Conservation (phyloP, 495 filamentous ascomycete genomes). For the Staphylotrichum longicolle region DNA sequence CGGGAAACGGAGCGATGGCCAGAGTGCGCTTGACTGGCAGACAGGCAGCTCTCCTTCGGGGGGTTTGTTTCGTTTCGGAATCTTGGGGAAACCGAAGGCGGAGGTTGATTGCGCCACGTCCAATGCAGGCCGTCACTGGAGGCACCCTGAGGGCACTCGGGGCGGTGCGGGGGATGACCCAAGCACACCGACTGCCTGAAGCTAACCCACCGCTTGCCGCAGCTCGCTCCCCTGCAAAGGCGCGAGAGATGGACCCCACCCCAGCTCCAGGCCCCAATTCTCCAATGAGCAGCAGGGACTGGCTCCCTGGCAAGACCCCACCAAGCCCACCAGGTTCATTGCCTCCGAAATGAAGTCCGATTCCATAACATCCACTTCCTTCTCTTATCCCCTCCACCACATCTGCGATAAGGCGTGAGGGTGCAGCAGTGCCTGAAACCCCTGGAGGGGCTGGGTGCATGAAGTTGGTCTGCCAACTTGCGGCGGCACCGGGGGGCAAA, state of each 20-base stretch:
- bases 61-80: slow-evolving; percentile 8
- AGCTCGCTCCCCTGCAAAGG: slow-evolving; percentile 5
- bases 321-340: background rate
- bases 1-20: too few relatives aligned
- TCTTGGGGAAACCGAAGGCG: slow-evolving; percentile 2
- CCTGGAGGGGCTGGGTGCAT: slow-evolving; percentile 1
- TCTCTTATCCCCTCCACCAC: background rate
- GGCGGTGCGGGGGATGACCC: slow-evolving; percentile 8
- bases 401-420: slow-evolving; percentile 18
- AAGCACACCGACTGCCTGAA: background rate
- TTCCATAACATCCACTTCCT: background rate
- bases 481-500: slow-evolving; percentile 9
- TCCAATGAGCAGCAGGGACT: background rate
- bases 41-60: too few relatives aligned
- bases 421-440: slow-evolving; percentile 6
- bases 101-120: slow-evolving; percentile 5
- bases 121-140: too few relatives aligned
- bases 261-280: slow-evolving; percentile 1
- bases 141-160: too few relatives aligned
- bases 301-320: background rate
- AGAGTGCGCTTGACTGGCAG: too few relatives aligned
- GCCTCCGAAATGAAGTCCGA: background rate
- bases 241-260: background rate
- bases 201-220: slow-evolving; percentile 13
- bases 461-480: slow-evolving; percentile 10